Evolutionary conservation across 495 filamentous ascomycete genomes (phyloP).

Genomic region (Jackrogersella multiformis): DNA sequence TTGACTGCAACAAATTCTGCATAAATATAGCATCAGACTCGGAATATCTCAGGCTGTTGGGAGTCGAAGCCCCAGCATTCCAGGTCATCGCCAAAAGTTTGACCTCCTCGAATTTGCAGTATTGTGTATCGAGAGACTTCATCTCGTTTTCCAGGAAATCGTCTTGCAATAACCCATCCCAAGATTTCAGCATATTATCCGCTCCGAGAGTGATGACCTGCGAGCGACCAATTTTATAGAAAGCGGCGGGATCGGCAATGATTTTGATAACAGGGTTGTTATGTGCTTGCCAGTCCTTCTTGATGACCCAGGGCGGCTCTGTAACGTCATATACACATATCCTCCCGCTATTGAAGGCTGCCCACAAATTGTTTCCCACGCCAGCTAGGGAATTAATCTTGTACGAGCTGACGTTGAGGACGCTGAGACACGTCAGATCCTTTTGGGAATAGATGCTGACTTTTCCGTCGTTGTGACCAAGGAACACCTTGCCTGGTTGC

Average conservation of each 20-base stretch:
- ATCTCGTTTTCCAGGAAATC: slow-evolving; percentile 93
- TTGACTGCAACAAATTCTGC: slow-evolving; percentile 72
- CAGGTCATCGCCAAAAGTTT: slow-evolving; percentile 84
- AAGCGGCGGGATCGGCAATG: slow-evolving; percentile 79
- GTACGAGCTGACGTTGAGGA: slow-evolving; percentile 88
- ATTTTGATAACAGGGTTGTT: slow-evolving; percentile 81
- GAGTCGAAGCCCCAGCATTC: slow-evolving; percentile 95
- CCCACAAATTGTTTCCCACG: slow-evolving; percentile 88
- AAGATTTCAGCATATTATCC: slow-evolving; percentile 84
- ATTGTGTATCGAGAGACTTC: slow-evolving; percentile 81
- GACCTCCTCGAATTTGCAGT: slow-evolving; percentile 84
- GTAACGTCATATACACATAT: slow-evolving; percentile 90
- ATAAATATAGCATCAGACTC: slow-evolving; percentile 77
- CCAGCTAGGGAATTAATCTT: slow-evolving; percentile 91
- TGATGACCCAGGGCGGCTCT: slow-evolving; percentile 82
- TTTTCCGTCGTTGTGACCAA: slow-evolving; percentile 94
- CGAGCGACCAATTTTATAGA: slow-evolving; percentile 84
- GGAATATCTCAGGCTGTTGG: slow-evolving; percentile 76
- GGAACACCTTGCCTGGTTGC: slow-evolving; percentile 82
- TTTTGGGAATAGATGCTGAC: slow-evolving; percentile 85
- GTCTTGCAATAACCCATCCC: slow-evolving; percentile 93
- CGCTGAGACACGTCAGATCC: slow-evolving; percentile 75
- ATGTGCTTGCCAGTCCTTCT: slow-evolving; percentile 95
- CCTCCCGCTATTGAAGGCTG: slow-evolving; percentile 94
- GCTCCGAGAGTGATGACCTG: slow-evolving; percentile 90